Conservation (phyloP, 768 basidiomycete species). For the Psilocybe cyanescens region DNA sequence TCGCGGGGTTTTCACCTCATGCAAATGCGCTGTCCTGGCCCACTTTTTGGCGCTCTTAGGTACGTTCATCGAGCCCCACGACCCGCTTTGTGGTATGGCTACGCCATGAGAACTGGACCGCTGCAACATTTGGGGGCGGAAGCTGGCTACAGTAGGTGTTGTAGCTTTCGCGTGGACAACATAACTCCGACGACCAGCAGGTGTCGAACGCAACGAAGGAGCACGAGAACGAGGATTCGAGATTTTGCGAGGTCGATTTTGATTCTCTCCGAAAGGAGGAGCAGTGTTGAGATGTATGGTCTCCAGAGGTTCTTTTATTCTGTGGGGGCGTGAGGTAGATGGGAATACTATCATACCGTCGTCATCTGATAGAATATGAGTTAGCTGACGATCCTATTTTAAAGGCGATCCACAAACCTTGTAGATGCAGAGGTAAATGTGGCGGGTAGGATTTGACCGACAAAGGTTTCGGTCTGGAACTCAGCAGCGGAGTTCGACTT, state of each 20-base stretch:
- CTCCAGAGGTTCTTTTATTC: slow-evolving; percentile 16
- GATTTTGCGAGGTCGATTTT: slow-evolving; percentile 23
- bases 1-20: slow-evolving; percentile 50
- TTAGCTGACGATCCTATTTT: background rate
- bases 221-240: slow-evolving; percentile 27
- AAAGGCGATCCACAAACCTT: slow-evolving; percentile 2
- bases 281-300: slow-evolving; percentile 25
- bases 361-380: slow-evolving; percentile 7
- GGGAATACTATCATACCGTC: slow-evolving; percentile 22
- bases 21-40: slow-evolving; percentile 71
- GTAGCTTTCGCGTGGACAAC: slow-evolving; percentile 21
- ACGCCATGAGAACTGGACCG: slow-evolving; percentile 49
- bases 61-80: slow-evolving; percentile 33
- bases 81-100: slow-evolving; percentile 22
- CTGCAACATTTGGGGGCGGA: slow-evolving; percentile 39
- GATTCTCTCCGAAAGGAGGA: slow-evolving; percentile 17
- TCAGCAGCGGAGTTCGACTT: slow-evolving; percentile 26
- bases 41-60: slow-evolving; percentile 56
- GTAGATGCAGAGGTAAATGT: slow-evolving; percentile 9
- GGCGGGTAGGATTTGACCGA: slow-evolving; percentile 17
- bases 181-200: slow-evolving; percentile 14
- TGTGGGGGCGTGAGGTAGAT: slow-evolving; percentile 12
- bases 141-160: slow-evolving; percentile 31
- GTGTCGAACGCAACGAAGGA: slow-evolving; percentile 26
- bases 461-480: slow-evolving; percentile 12